A percentile compares a stretch with the other conserved stretches of the same genome.
Evolutionary conservation across 805 yeast species (phyloP).

Genomic region (Ascoidea rubescens): DNA sequence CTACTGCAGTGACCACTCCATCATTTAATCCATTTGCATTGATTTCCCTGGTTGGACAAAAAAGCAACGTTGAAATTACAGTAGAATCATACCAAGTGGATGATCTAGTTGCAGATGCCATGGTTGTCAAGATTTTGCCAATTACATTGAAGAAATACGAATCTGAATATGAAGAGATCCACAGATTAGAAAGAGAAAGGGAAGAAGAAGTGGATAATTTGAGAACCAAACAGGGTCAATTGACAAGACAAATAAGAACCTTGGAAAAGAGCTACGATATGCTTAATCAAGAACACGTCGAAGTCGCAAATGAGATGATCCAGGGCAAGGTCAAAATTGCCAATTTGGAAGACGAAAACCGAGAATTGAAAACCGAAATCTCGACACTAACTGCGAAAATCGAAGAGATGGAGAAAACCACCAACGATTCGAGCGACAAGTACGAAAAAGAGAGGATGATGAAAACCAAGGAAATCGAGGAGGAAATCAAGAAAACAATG

Average conservation of each 20-base stretch:
- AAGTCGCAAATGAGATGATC: constrained; percentile 78
- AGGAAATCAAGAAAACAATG: constrained; percentile 45
- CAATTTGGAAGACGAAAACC: constrained; percentile 61
- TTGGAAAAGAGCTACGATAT: constrained; percentile 57
- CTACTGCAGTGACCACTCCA: constrained; percentile 1
- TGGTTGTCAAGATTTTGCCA: constrained; percentile 61
- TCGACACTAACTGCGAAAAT: constrained; percentile 30
- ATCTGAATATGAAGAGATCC: constrained; percentile 62
- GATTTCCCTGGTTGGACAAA: constrained; percentile 5
- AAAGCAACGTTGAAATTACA: constrained; percentile 10
- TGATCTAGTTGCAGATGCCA: constrained; percentile 66
- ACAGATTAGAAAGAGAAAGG: constrained; percentile 49
- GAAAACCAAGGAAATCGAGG: constrained; percentile 17
- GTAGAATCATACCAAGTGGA: constrained; percentile 43
- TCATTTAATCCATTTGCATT: constrained; percentile 10
- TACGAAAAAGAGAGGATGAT: neutral
- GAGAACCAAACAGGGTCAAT: constrained; percentile 51
- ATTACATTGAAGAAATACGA: constrained; percentile 55
- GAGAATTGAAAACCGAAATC: constrained; percentile 37
- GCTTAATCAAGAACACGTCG: constrained; percentile 72
- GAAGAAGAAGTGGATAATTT: constrained; percentile 46
- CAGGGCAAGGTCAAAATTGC: constrained; percentile 65
- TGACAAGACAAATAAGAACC: constrained; percentile 59
- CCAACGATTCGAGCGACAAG: constrained; percentile 2
- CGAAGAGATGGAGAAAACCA: constrained; percentile 19